Evolutionary conservation across 768 basidiomycete genomes (phyloP).

Genomic region (Suillus subluteus): DNA sequence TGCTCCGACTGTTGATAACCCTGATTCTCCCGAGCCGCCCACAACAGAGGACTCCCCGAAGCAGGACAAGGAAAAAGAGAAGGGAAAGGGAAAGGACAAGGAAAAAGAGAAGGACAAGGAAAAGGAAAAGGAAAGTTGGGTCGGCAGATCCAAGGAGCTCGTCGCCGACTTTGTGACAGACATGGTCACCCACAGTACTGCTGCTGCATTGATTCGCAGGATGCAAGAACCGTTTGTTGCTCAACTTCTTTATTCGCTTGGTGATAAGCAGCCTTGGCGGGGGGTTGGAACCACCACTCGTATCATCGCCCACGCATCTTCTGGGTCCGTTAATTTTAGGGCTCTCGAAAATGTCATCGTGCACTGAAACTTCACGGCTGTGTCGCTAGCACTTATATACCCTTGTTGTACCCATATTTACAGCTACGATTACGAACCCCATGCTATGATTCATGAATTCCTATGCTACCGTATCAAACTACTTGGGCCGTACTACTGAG

Average conservation of each 20-base stretch:
- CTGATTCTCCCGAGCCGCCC: background rate
- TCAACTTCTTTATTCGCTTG: constrained; percentile 3
- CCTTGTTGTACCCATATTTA: background rate
- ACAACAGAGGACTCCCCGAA: background rate
- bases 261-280: constrained; percentile 1
- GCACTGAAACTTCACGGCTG: background rate
- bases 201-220: constrained; percentile 6
- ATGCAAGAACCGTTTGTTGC: constrained; percentile 13
- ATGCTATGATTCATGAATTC: background rate
- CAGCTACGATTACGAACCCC: background rate
- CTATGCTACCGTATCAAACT: too few species aligned
- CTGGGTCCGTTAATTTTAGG: constrained; percentile 4
- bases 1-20: background rate
- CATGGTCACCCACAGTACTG: background rate
- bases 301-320: background rate
- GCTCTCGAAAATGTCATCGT: background rate
- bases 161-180: background rate
- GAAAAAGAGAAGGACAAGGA: too few species aligned
- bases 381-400: background rate
- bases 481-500: too few species aligned
- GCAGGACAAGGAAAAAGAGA: background rate
- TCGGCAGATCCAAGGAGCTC: constrained; percentile 1
- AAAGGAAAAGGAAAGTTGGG: background rate
- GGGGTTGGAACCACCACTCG: constrained; percentile 3
- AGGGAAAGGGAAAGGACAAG: too few species aligned